Base-by-base conservation (phyloP, 1,139 yeast species). In the Geotrichum phurueaensis region DNA sequence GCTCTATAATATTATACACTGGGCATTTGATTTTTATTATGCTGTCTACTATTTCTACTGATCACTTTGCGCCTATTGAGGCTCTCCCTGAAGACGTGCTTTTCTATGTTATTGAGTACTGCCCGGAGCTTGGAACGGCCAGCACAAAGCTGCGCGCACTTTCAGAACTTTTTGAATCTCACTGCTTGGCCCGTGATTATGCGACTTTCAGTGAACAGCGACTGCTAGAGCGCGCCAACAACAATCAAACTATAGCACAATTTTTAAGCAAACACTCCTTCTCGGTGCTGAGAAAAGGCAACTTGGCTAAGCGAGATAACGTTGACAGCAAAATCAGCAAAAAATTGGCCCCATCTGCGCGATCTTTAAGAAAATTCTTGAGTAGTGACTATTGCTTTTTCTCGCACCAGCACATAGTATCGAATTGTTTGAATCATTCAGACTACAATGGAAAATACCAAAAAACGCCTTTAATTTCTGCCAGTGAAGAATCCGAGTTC, bases 21-120 rank as follows among this genome's bases (percentile, higher is more conserved):
- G 27, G n/a, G 15, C 9, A 51, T 33, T 20, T 51, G 27, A 65
- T 85, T 78, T 64, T 79, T 80, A 39, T 18, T n/a, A 39, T 39
- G 47, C 18, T 1, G 9, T 39, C 47, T 4, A 39, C 4, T 13
- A 39, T 39, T 39, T 7, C 22, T 39, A 15, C 7, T 39, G 15
- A 51, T 15, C 47, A 25, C 18, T 23, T 36, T 51, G 20, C 56
- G 12, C n/a, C 33, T 25, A 52, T 60, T 13, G 59, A 60, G 23
- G 5, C 27, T n/a, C 31, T 61, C 23, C 62, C 64, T 23, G 50
- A 36, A 6, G 64, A 61, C 23, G 49, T 61, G 4, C 36, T 61
- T 9, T 53, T 47, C 27, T 12, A n/a, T 6, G 51, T 61, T 12
- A 31, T 61, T 13, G 43, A 31, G 2, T 15, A 53, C 10, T 56